These are phyloP conservation scores for Fulvia fulva DNA, from an alignment of 2,329 filamentous ascomycete species.

Conservation along the genomic window DNA sequence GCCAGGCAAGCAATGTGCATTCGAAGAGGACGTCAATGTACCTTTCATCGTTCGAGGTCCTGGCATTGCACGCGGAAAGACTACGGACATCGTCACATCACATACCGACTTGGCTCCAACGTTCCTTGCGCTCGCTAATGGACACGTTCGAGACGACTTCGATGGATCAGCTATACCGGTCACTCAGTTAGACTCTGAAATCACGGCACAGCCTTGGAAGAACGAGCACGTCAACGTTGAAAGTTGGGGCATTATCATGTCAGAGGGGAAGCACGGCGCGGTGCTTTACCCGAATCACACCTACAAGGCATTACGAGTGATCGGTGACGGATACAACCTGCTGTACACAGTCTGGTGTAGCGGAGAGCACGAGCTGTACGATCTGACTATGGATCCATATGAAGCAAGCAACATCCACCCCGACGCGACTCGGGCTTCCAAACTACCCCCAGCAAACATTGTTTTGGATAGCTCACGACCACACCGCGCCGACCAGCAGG, in stretches of 20 bases:
- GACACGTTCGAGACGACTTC: slow-evolving; percentile 28
- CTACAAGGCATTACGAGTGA: slow-evolving; percentile 31
- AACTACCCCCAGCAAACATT: background rate
- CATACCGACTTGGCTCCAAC: slow-evolving; percentile 42
- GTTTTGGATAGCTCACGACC: background rate
- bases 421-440: background rate
- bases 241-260: slow-evolving; percentile 38
- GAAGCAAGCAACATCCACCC: slow-evolving; percentile 22
- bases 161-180: slow-evolving; percentile 37
- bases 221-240: slow-evolving; percentile 40
- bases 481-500: background rate
- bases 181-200: slow-evolving; percentile 2
- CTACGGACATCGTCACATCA: slow-evolving; percentile 34
- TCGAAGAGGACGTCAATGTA: slow-evolving; percentile 40
- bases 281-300: slow-evolving; percentile 29
- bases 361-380: slow-evolving; percentile 63
- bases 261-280: slow-evolving; percentile 31
- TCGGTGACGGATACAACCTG: slow-evolving; percentile 49
- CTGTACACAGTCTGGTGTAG: slow-evolving; percentile 68
- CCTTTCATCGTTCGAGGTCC: slow-evolving; percentile 40
- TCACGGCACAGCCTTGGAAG: background rate
- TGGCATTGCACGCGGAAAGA: slow-evolving; percentile 28
- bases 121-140: slow-evolving; percentile 33
- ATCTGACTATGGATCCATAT: slow-evolving; percentile 35
- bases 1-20: slow-evolving; percentile 39